phyloP scores from a whole-genome alignment of 306 rosid species.

The Urtica urens region DNA sequence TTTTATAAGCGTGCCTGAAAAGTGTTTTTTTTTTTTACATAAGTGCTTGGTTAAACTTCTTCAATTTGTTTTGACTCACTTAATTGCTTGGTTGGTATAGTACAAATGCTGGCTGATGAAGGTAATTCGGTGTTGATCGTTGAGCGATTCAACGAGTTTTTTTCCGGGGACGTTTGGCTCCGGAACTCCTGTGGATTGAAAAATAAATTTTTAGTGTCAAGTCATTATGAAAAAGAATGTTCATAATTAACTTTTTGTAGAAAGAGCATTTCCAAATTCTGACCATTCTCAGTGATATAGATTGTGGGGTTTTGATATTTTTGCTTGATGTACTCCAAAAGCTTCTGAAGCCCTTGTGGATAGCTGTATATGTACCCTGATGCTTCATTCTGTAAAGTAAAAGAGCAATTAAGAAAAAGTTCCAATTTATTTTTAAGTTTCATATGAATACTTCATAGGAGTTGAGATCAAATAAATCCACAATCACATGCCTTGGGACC shows the following conservation, averaged over 20 bases:
- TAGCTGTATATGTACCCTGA: constrained; percentile 6
- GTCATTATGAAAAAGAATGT: not conserved
- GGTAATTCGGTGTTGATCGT: not conserved
- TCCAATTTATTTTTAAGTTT: not conserved
- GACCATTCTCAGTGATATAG: constrained; percentile 15
- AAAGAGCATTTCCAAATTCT: not conserved
- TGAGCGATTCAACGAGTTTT: not conserved
- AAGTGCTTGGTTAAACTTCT: too few relatives aligned
- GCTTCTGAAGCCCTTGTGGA: constrained; percentile 15
- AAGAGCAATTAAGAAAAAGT: not conserved
- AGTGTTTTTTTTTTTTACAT: too few relatives aligned
- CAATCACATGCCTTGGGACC: constrained; percentile 19
- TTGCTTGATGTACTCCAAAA: constrained; percentile 11
- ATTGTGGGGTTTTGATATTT: constrained; percentile 13
- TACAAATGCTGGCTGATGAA: constrained; percentile 4
- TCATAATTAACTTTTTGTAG: not conserved
- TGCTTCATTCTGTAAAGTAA: constrained; percentile 4
- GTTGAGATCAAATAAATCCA: not conserved
- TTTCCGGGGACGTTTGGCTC: constrained; percentile 4
- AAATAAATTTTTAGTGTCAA: too few relatives aligned
- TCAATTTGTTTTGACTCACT: constrained; percentile 5
- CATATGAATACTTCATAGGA: not conserved
- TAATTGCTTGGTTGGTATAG: not conserved
- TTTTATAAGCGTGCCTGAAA: too few relatives aligned
- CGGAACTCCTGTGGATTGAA: not conserved